Base-by-base conservation (phyloP, 805 yeast species). In the Cyberlindnera xylosilytica region DNA sequence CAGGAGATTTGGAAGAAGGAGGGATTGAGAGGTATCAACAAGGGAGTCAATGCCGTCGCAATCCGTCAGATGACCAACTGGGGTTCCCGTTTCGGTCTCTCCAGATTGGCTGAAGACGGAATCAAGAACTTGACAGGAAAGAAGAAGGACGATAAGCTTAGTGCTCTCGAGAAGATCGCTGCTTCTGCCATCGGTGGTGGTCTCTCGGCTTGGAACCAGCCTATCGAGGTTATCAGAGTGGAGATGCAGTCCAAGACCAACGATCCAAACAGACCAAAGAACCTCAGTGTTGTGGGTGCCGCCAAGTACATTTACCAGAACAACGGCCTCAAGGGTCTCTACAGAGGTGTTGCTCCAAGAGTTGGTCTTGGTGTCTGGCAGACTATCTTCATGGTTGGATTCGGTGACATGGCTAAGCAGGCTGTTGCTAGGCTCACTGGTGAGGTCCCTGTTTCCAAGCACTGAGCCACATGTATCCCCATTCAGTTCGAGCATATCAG, bases 1-100 rank as follows among this genome's bases (percentile, higher is more conserved):
- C 77, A 76, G 62, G 93, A 86, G 29, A 89, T 93, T 49, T 90
- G 79, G 65, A 66, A 69, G 35, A 83, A 74, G 50, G 98, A 93
- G 63, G 99, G 99, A 57, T 79, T 93, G 45, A 75, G 83, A 53
- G 99, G 99, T 57, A 88, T 93, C 63, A 91, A 93, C 70, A 89
- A 86, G 70, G 99, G 99, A 65, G 98, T 91, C 46, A 91, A 91
- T 62, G 99, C 99, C 8, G 97, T 91, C 45, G 98, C 98, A n/a
- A 83, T 91, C 53, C 83, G 99, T 70, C 99, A 93, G 65, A 85
- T 88, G 87, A 91, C 98, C 53, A 93, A 93, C 68, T 93, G 99
- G 99, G 99, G 99, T 39, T 88, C 97, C 16, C 78, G 99, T 62
- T 91, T 90, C 58, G 99, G 98, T 27, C 74, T 93, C 31, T 76